Percentiles rank a stretch among this genome's conserved stretches.
These are phyloP conservation scores for Plasmodium vivax DNA, from an alignment of 169 alveolate species.

Conservation along the genomic window DNA sequence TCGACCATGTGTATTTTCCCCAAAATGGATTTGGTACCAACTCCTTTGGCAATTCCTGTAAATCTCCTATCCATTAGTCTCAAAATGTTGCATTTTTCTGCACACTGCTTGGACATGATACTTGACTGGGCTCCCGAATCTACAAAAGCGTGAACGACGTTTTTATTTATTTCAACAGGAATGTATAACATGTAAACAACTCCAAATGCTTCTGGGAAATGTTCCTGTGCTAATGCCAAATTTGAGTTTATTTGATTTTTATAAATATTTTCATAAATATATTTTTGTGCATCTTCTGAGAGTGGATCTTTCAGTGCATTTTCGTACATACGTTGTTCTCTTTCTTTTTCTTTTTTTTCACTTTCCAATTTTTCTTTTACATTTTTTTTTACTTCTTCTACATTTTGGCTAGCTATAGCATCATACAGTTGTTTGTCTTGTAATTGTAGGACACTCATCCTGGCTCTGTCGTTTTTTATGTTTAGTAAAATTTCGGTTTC, in stretches of 20 bases:
- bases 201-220: constrained; percentile 84
- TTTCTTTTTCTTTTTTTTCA: constrained; percentile 74
- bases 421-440: constrained; percentile 49
- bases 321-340: constrained; percentile 70
- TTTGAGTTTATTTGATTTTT: constrained; percentile 90
- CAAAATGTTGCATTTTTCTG: constrained; percentile 91
- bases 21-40: constrained; percentile 92
- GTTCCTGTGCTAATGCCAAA: constrained; percentile 85
- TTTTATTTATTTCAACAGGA: constrained; percentile 90
- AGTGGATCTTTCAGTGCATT: constrained; percentile 84
- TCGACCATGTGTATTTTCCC: constrained; percentile 96
- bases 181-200: constrained; percentile 93
- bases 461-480: constrained; percentile 30
- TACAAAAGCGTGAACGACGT: constrained; percentile 93
- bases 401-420: constrained; percentile 38
- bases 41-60: constrained; percentile 95
- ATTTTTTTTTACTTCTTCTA: constrained; percentile 50
- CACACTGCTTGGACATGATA: constrained; percentile 92
- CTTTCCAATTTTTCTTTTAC: constrained; percentile 59
- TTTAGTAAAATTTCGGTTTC: constrained; percentile 41
- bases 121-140: constrained; percentile 97
- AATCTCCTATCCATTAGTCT: constrained; percentile 93
- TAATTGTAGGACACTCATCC: constrained; percentile 33
- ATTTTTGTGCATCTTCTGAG: constrained; percentile 91
- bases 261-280: constrained; percentile 89